These are phyloP conservation scores for Xylaria sp. DNA, from an alignment of 2,329 filamentous ascomycete species.

Conservation along the genomic window DNA sequence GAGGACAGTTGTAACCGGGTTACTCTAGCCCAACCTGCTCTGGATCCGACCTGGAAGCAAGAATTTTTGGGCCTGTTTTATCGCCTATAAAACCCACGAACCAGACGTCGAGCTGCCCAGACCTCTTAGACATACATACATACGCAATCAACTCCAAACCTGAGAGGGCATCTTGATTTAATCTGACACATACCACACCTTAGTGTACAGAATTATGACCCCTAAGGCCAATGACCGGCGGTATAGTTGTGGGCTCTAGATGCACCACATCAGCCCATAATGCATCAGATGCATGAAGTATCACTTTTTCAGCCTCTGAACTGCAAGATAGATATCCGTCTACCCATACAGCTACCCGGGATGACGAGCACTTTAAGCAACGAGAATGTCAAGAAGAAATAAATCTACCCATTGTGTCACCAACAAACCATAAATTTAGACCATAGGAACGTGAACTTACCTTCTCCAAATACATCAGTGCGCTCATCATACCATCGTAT, in stretches of 20 bases:
- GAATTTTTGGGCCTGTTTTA: background rate
- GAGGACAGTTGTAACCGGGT: background rate
- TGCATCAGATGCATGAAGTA: conserved; percentile 20
- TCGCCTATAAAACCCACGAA: background rate
- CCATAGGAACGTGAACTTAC: background rate
- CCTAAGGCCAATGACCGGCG: conserved; percentile 8
- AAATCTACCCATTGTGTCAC: background rate
- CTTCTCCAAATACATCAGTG: background rate
- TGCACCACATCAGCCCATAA: conserved; percentile 19
- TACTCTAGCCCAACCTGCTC: conserved; percentile 15
- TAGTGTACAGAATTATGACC: conserved; percentile 8
- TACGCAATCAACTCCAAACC: background rate
- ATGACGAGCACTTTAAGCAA: background rate
- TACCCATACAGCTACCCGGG: background rate
- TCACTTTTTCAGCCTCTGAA: conserved; percentile 24
- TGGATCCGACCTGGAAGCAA: background rate
- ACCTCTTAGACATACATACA: background rate
- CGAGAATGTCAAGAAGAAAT: background rate
- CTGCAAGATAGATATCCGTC: conserved; percentile 5
- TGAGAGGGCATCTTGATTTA: background rate
- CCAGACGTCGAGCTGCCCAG: conserved; percentile 1
- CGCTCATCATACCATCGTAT: background rate
- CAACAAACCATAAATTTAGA: background rate
- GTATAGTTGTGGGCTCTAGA: conserved; percentile 5
- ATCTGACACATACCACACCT: conserved; percentile 25